A percentile compares a stretch with the other conserved stretches of the same genome.
These are phyloP conservation scores for Fusarium gaditjirri DNA, from an alignment of 2,329 filamentous ascomycete genomes.

Conservation along the genomic window DNA sequence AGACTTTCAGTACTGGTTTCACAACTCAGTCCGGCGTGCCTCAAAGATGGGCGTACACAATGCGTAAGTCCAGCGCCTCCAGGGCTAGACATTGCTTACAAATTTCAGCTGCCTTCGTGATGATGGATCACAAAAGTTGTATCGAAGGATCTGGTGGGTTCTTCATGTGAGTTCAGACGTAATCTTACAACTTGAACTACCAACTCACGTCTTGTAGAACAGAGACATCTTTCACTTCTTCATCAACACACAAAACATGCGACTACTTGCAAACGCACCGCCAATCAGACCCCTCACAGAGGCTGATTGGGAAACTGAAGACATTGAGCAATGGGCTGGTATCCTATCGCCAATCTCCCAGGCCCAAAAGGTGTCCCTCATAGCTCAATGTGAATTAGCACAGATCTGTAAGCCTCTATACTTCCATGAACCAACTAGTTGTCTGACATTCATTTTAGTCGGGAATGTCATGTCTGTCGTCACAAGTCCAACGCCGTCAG, in stretches of 20 bases:
- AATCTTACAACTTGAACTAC: too few species aligned
- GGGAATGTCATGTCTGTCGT: not conserved
- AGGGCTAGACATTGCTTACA: fast-evolving
- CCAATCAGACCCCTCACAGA: not conserved
- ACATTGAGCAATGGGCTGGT: not conserved
- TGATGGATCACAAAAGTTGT: not conserved
- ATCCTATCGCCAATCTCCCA: not conserved
- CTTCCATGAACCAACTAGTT: fast-evolving
- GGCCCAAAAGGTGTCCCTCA: constrained; percentile 8
- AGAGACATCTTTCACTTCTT: constrained; percentile 26
- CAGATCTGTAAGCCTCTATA: constrained; percentile 30
- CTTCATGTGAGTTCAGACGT: constrained; percentile 14
- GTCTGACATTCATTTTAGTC: not conserved
- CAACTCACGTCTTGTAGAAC: not conserved
- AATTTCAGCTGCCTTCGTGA: not conserved
- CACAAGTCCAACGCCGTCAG: not conserved
- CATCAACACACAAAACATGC: constrained; percentile 13
- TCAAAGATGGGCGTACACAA: constrained; percentile 9
- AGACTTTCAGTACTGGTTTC: constrained; percentile 36
- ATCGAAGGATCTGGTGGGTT: constrained; percentile 33
- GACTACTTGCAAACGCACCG: not conserved
- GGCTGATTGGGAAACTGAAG: constrained; percentile 29
- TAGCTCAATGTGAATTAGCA: constrained; percentile 16
- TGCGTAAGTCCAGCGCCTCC: not conserved
- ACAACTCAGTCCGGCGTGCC: constrained; percentile 27